Conservation (phyloP, 2,329 filamentous ascomycete genomes). For the Trichoderma arundinaceum region DNA sequence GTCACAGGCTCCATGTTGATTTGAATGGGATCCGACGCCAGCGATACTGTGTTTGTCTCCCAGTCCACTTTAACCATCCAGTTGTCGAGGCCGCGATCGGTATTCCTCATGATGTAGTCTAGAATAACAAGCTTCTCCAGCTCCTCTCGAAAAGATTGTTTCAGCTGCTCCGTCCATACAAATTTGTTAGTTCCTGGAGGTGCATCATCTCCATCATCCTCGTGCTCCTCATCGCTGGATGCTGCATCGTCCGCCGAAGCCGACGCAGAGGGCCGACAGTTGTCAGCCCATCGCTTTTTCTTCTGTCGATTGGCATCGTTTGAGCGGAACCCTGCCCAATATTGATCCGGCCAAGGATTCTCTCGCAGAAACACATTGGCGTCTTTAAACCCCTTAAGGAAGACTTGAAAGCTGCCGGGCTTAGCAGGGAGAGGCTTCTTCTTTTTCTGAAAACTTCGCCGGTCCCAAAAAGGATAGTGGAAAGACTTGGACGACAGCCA, state of each 20-base stretch:
- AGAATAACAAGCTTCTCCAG: slow-evolving; percentile 96
- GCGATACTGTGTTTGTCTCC: slow-evolving; percentile 79
- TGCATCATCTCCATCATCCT: slow-evolving; percentile 43
- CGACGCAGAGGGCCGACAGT: slow-evolving; percentile 69
- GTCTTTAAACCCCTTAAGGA: slow-evolving; percentile 95
- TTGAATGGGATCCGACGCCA: slow-evolving; percentile 78
- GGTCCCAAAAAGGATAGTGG: slow-evolving; percentile 97
- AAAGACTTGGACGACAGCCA: slow-evolving; percentile 95
- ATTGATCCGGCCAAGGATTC: slow-evolving; percentile 95
- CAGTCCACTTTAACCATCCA: slow-evolving; percentile 99
- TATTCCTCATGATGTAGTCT: slow-evolving; percentile 99
- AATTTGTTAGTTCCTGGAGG: slow-evolving; percentile 60
- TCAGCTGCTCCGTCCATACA: slow-evolving; percentile 84
- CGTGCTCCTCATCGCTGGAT: slow-evolving; percentile 63
- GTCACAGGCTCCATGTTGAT: slow-evolving; percentile 64
- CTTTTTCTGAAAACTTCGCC: slow-evolving; percentile 84
- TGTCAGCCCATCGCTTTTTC: slow-evolving; percentile 78
- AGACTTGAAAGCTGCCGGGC: slow-evolving; percentile 95
- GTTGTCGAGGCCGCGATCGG: slow-evolving; percentile 93
- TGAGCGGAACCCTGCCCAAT: slow-evolving; percentile 71
- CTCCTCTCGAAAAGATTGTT: slow-evolving; percentile 92
- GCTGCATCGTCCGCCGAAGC: slow-evolving; percentile 65
- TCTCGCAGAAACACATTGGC: slow-evolving; percentile 94
- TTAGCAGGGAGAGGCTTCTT: slow-evolving; percentile 88
- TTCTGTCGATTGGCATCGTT: slow-evolving; percentile 70